phyloP scores from a whole-genome alignment of 2,329 filamentous ascomycete genomes.

The Colletotrichum abscissum region DNA sequence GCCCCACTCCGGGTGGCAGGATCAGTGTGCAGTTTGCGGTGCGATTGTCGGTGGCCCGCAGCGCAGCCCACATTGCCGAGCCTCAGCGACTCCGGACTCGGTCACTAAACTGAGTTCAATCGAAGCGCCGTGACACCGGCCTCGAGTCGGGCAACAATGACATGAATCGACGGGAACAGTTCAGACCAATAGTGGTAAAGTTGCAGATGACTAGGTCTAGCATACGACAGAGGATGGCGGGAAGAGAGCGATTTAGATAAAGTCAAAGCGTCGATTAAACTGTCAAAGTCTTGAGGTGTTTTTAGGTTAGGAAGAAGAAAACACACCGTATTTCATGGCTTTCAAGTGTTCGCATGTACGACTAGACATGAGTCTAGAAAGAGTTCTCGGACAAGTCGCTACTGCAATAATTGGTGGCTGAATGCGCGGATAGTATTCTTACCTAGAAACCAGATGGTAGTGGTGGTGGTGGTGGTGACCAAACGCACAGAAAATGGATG shows the following conservation, averaged over 20 bases:
- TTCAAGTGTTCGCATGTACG: neutral
- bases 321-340: neutral
- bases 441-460: neutral
- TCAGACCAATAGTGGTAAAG: neutral
- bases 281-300: neutral
- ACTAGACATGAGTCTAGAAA: neutral
- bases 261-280: neutral
- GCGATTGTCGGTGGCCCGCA: slow-evolving; percentile 8
- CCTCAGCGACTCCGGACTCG: slow-evolving; percentile 19
- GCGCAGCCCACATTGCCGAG: slow-evolving; percentile 26
- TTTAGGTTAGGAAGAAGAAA: neutral
- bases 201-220: neutral
- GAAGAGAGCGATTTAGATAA: neutral
- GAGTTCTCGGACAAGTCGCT: neutral
- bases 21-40: neutral
- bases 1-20: slow-evolving; percentile 11
- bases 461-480: neutral
- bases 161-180: neutral
- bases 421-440: neutral
- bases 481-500: neutral
- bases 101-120: slow-evolving; percentile 12
- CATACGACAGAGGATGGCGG: neutral
- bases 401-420: neutral
- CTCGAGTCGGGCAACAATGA: neutral
- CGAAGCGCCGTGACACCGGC: neutral